phyloP scores from a whole-genome alignment of 257 asterid genomes.

The Salvia miltiorrhiza region DNA sequence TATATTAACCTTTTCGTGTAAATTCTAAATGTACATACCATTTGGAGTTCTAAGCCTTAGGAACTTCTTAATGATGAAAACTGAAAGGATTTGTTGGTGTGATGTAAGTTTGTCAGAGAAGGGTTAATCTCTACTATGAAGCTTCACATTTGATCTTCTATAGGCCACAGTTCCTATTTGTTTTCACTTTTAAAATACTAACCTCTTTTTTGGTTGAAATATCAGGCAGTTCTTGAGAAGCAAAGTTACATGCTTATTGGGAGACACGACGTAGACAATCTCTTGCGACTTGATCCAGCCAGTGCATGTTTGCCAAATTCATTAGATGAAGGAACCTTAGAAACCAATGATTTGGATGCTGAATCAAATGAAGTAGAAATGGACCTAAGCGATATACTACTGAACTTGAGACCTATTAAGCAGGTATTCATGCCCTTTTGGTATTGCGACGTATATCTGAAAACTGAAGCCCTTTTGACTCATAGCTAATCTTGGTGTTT shows the following conservation, averaged over 20 bases:
- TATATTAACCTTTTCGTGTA: not conserved
- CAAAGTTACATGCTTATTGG: slow-evolving; percentile 99
- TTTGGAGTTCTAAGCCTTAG: not conserved
- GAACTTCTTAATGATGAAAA: slow-evolving; percentile 4
- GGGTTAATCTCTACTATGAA: slow-evolving; percentile 18
- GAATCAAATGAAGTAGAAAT: slow-evolving; percentile 60
- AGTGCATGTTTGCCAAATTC: slow-evolving; percentile 72
- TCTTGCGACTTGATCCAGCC: slow-evolving; percentile 84
- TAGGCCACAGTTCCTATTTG: slow-evolving; percentile 1
- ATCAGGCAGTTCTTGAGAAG: slow-evolving; percentile 99
- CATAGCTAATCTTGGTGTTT: slow-evolving; percentile 1
- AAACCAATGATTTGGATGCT: slow-evolving; percentile 45
- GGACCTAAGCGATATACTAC: slow-evolving; percentile 65
- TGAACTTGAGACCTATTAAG: slow-evolving; percentile 87
- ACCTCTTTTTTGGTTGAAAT: slow-evolving; percentile 28
- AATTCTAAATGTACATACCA: not conserved
- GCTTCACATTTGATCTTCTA: slow-evolving; percentile 20
- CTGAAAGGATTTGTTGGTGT: not conserved
- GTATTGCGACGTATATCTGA: slow-evolving; percentile 10
- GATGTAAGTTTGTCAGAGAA: not conserved
- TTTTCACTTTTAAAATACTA: slow-evolving; percentile 1
- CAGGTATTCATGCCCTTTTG: slow-evolving; percentile 51
- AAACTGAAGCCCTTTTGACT: slow-evolving; percentile 2
- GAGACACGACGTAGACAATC: slow-evolving; percentile 89
- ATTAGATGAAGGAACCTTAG: slow-evolving; percentile 45